phyloP scores from a whole-genome alignment of 2,329 filamentous ascomycete species.

The Graphiopsis chlorocephala region DNA sequence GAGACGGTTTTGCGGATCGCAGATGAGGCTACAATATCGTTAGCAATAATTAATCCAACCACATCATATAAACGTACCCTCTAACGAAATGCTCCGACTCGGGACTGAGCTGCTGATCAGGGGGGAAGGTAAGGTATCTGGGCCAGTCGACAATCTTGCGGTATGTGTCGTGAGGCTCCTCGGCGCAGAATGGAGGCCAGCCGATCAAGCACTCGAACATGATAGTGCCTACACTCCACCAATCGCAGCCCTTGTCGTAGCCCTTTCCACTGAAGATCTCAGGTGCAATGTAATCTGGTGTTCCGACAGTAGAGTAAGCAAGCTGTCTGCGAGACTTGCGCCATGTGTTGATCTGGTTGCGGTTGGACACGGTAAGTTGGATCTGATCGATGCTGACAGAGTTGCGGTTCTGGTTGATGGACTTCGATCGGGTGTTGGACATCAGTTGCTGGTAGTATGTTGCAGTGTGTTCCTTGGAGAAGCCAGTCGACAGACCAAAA shows the following conservation, averaged over 20 bases:
- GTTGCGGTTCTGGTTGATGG: constrained; percentile 66
- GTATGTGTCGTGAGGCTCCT: constrained; percentile 96
- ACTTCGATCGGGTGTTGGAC: constrained; percentile 52
- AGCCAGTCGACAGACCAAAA: constrained; percentile 95
- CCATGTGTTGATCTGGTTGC: constrained; percentile 98
- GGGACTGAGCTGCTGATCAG: constrained; percentile 82
- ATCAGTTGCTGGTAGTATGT: constrained; percentile 97
- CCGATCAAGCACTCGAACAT: constrained; percentile 99
- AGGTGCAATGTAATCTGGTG: constrained; percentile 96
- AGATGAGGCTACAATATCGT: constrained; percentile 67
- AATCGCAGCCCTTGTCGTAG: constrained; percentile 96
- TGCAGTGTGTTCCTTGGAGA: constrained; percentile 96
- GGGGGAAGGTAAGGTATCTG: constrained; percentile 91
- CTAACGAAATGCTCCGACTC: constrained; percentile 91
- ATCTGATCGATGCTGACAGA: constrained; percentile 97
- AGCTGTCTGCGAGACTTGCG: constrained; percentile 90
- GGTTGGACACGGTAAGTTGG: constrained; percentile 95
- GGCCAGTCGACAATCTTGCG: constrained; percentile 99
- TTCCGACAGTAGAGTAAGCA: constrained; percentile 97
- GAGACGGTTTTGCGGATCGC: constrained; percentile 87
- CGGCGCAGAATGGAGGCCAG: constrained; percentile 98
- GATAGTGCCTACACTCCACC: constrained; percentile 98
- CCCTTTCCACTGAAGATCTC: constrained; percentile 97
- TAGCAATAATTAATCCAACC: constrained; percentile 3
- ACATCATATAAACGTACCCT: constrained; percentile 60